Conservation (phyloP, 2,329 filamentous ascomycete species). For the Fusarium chuoi region DNA sequence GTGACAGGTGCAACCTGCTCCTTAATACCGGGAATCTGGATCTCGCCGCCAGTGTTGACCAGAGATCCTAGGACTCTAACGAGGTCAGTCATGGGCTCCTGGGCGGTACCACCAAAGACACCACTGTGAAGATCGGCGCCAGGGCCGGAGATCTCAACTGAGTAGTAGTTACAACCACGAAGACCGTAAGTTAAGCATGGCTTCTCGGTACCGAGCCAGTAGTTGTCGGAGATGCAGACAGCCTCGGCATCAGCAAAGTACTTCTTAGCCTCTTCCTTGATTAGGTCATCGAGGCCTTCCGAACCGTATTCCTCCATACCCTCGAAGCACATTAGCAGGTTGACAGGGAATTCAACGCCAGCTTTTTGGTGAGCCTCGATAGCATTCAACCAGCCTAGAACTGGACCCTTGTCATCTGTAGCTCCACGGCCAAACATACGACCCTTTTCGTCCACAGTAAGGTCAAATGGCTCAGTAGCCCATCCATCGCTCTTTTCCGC, state of each 20-base stretch:
- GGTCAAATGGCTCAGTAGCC: slow-evolving; percentile 92
- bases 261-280: slow-evolving; percentile 88
- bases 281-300: slow-evolving; percentile 94
- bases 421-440: slow-evolving; percentile 96
- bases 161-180: slow-evolving; percentile 98
- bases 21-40: slow-evolving; percentile 91
- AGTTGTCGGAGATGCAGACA: slow-evolving; percentile 99
- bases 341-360: slow-evolving; percentile 93
- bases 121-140: slow-evolving; percentile 95
- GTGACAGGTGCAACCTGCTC: slow-evolving; percentile 93
- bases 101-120: slow-evolving; percentile 94
- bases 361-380: slow-evolving; percentile 98
- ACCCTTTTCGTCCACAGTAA: slow-evolving; percentile 87
- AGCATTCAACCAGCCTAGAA: slow-evolving; percentile 96
- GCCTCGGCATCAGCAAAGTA: slow-evolving; percentile 97
- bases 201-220: slow-evolving; percentile 99
- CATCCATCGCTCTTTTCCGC: slow-evolving; percentile 93
- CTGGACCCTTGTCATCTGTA: slow-evolving; percentile 98
- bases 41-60: slow-evolving; percentile 91
- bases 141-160: slow-evolving; percentile 87
- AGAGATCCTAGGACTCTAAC: slow-evolving; percentile 83
- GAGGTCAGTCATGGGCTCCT: slow-evolving; percentile 98
- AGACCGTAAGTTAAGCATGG: slow-evolving; percentile 97
- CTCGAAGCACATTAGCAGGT: slow-evolving; percentile 99
- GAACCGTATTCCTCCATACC: slow-evolving; percentile 99